phyloP scores from a whole-genome alignment of 2,329 filamentous ascomycete species.

The Ciborinia camelliae region DNA sequence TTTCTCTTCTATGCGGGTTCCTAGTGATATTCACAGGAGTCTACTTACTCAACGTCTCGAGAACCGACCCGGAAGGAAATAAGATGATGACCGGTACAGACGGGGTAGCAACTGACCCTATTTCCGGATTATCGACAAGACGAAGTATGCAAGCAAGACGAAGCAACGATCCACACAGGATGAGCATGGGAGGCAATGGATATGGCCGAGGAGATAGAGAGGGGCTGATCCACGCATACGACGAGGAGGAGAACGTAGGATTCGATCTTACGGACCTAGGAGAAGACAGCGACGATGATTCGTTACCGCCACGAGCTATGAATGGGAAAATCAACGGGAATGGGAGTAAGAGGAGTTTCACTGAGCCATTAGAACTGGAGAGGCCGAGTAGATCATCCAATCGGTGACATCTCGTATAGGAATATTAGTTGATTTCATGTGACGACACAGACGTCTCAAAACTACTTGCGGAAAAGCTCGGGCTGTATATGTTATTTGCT shows the following conservation, averaged over 20 bases:
- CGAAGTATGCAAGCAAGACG: constrained; percentile 89
- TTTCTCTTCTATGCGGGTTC: constrained; percentile 90
- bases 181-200: constrained; percentile 59
- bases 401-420: constrained; percentile 26
- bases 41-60: constrained; percentile 93
- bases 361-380: constrained; percentile 28
- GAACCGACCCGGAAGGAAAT: constrained; percentile 80
- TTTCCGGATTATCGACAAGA: constrained; percentile 84
- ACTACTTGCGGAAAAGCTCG: constrained; percentile 3
- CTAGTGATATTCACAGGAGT: constrained; percentile 93
- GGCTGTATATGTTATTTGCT: constrained; percentile 12
- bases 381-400: constrained; percentile 27
- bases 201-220: constrained; percentile 65
- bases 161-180: constrained; percentile 58
- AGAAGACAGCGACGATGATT: constrained; percentile 65
- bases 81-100: constrained; percentile 64
- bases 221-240: constrained; percentile 83
- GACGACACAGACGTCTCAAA: constrained; percentile 6
- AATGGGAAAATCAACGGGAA: constrained; percentile 35
- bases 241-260: constrained; percentile 71
- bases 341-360: constrained; percentile 33
- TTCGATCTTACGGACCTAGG: constrained; percentile 77
- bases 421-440: constrained; percentile 10
- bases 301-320: constrained; percentile 20
- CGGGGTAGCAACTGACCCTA: constrained; percentile 84